A percentile compares a stretch with the other conserved stretches of the same genome.
Evolutionary conservation across 2,329 filamentous ascomycete genomes (phyloP).

Genomic region (Aspergillus bombycis): DNA sequence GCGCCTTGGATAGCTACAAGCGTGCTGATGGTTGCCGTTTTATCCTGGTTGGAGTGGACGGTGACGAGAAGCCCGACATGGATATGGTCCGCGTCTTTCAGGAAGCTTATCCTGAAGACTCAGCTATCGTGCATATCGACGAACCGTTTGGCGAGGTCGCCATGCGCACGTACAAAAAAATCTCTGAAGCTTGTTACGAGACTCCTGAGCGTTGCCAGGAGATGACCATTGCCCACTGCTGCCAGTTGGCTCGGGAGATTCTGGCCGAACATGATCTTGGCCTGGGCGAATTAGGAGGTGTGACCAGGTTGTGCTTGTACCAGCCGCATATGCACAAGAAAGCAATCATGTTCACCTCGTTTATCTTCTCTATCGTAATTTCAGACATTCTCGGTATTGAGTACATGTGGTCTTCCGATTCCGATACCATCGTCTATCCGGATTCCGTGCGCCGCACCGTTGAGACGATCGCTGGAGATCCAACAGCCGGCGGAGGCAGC

Average conservation of each 20-base stretch:
- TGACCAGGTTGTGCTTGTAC: slow-evolving; percentile 33
- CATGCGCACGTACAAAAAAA: slow-evolving; percentile 17
- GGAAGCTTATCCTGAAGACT: slow-evolving; percentile 27
- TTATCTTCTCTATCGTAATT: slow-evolving; percentile 38
- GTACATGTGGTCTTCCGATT: slow-evolving; percentile 43
- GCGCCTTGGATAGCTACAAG: slow-evolving; percentile 34
- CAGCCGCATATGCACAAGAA: slow-evolving; percentile 46
- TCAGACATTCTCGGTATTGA: slow-evolving; percentile 36
- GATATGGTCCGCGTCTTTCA: slow-evolving; percentile 35
- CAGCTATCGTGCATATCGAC: slow-evolving; percentile 27
- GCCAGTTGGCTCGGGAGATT: slow-evolving; percentile 24
- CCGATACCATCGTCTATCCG: slow-evolving; percentile 38
- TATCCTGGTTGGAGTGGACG: slow-evolving; percentile 35
- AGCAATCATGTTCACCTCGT: slow-evolving; percentile 44
- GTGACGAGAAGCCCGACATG: slow-evolving; percentile 30
- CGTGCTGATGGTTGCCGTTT: slow-evolving; percentile 26
- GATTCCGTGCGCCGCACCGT: slow-evolving; percentile 33
- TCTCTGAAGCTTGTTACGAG: not conserved
- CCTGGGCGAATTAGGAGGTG: slow-evolving; percentile 13
- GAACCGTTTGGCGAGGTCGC: slow-evolving; percentile 32
- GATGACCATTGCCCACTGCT: slow-evolving; percentile 26
- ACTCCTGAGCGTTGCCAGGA: slow-evolving; percentile 19
- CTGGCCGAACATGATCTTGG: slow-evolving; percentile 22
- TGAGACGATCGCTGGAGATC: slow-evolving; percentile 35
- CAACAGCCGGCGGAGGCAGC: slow-evolving; percentile 36